Evolutionary conservation across 2,329 filamentous ascomycete species (phyloP), one percentile per base, ranked within the genome.

Genomic region (Fusarium sp.): DNA sequence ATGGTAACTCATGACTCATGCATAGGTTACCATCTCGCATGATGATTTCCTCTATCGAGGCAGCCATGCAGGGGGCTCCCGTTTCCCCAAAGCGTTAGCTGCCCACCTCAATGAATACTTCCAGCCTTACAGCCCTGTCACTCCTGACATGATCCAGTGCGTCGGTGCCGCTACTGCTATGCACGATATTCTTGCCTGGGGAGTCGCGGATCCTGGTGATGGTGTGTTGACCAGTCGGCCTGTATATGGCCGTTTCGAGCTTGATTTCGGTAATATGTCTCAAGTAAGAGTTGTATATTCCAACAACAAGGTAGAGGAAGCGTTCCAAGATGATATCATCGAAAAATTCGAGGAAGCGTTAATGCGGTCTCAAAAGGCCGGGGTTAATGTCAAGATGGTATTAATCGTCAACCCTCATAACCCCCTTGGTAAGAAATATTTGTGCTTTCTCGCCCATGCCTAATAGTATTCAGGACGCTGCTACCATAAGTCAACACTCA

Each of bases 321-420:
- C 77, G 9, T 85, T 88, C 52, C 81, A 84, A 62, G 83, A 83
- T 2, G 64, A 75, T 7, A 83, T 83, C 2, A 80, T 87, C 0
- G 77, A 77, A 7, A 80, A 79, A 37, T 88, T 87, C 49, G 85
- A 87, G 69, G 73, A 81, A 15, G 83, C 85, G 1, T 60, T 82
- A 48, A 52, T 82, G 8, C 59, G 79, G 7, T 77, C 80, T 1
- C 78, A 79, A 14, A 70, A 78, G 3, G 71, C 69, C 0, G 84
- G 84, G 0, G 76, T 82, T 7, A 77, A 75, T 15, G 80, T 88
- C 41, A 80, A 79, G 52, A 86, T 83, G 2, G 56, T 89, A 38
- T 80, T 88, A 73, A 81, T 89, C 4, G 85, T 85, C 53, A 85
- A 88, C 60, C 85, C 86, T 5, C 83, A 87, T 57, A 88, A 88